These are phyloP conservation scores for Eucalyptus curtisii DNA, from an alignment of 345 rosid genomes.

Conservation along the genomic window DNA sequence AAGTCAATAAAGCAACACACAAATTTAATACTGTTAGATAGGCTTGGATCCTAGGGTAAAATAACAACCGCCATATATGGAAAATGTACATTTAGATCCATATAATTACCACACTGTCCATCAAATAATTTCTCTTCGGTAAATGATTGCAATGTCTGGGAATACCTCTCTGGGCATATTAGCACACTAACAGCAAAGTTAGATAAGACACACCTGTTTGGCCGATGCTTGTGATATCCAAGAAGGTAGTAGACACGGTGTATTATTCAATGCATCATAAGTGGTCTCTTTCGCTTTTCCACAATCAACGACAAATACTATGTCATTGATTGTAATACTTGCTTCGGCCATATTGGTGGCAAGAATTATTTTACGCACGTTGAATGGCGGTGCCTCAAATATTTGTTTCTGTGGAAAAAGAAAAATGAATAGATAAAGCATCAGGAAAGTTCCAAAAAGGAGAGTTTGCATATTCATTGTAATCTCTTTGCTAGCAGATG, in stretches of 20 bases:
- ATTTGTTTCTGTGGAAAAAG: constrained; percentile 55
- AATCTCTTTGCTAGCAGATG: neutral
- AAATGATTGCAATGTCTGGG: neutral
- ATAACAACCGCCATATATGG: neutral
- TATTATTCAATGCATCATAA: constrained; percentile 98
- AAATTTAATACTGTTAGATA: neutral
- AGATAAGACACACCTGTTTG: constrained; percentile 48
- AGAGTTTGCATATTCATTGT: neutral
- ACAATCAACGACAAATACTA: constrained; percentile 94
- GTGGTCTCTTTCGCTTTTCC: constrained; percentile 99
- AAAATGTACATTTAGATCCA: neutral
- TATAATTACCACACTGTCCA: neutral
- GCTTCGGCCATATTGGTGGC: constrained; percentile 99
- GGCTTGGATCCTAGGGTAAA: neutral
- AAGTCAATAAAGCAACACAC: neutral
- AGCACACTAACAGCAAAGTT: neutral
- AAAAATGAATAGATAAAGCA: neutral
- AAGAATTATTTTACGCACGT: constrained; percentile 79
- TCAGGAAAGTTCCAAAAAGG: neutral
- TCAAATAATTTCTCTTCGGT: neutral
- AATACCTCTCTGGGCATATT: neutral
- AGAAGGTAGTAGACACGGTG: constrained; percentile 95
- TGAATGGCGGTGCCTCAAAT: constrained; percentile 71
- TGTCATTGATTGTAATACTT: constrained; percentile 89
- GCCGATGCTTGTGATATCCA: constrained; percentile 99